Evolutionary conservation across 345 rosid genomes (phyloP), one percentile per base, ranked within the genome.

Genomic region (Eucalyptus sp.): DNA sequence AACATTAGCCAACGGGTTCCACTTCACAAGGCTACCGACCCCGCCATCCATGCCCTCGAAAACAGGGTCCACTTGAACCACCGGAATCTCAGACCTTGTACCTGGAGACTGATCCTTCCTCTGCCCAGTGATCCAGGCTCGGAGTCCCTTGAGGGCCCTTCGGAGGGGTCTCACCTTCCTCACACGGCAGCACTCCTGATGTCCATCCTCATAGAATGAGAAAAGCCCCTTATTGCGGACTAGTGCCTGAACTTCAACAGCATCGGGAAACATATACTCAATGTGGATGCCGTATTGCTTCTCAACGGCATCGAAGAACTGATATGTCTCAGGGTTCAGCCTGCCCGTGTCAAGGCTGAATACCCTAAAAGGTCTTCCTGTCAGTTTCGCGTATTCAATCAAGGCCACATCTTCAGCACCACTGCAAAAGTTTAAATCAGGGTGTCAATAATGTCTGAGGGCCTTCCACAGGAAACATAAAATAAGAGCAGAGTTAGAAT

Each of bases 341-440:
- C 99, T 97, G 79, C 99, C 99, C 0, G 99, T 97, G 86, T 97
- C 99, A 88, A 97, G 93, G 90, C 98, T 96, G 89, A 97, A 97
- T 81, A 97, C 99, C 95, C 99, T 94, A 66, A 93, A 97, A 4
- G 98, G 96, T 12, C 94, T 91, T 12, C 99, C 98, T 3, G 98
- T 97, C 91, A 97, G 87, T 86, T 91, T 94, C 3, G 99, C 99
- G 88, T 97, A 97, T 92, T 97, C 99, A 7, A 97, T 96, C 95
- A 96, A 93, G 44, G 97, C 99, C 58, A 97, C 98, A 93, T 97
- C 99, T 91, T 96, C 99, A 29, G 99, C 99, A 79, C 99, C 99
- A 94, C 99, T 97, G 95, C 92, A 91, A 76, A 76, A 76, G 48
- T 10, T 3, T 41, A 10, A 76, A 76, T 76, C 83, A 9, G 2